phyloP scores from a whole-genome alignment of 164 flowering plant genomes.

The Magnolia sinica region DNA sequence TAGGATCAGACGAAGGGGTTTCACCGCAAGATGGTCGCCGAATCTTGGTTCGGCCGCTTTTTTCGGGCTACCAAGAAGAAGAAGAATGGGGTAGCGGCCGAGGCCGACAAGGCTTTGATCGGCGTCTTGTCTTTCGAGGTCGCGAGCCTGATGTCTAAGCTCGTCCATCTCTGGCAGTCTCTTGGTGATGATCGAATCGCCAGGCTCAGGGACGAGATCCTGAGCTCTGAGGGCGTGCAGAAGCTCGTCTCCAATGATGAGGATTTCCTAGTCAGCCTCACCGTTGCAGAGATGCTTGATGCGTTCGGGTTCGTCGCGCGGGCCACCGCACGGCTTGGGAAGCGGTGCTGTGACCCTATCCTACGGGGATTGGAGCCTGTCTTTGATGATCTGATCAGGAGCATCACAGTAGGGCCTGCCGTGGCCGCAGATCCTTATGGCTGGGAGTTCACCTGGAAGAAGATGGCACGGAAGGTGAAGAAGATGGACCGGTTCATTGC shows the following conservation, averaged over 20 bases:
- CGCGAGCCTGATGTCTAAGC: constrained; percentile 80
- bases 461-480: constrained; percentile 82
- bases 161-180: constrained; percentile 70
- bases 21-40: constrained; percentile 47
- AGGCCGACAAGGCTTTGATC: constrained; percentile 40
- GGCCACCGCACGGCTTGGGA: constrained; percentile 62
- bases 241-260: constrained; percentile 85
- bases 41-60: constrained; percentile 61
- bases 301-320: constrained; percentile 47
- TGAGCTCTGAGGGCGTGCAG: constrained; percentile 52
- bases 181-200: constrained; percentile 60
- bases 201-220: constrained; percentile 55
- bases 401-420: not conserved
- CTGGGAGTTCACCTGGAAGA: constrained; percentile 58
- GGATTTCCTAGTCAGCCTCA: constrained; percentile 43
- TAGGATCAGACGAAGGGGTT: constrained; percentile 5
- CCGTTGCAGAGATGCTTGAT: constrained; percentile 60
- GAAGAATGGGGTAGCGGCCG: constrained; percentile 20
- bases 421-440: constrained; percentile 32
- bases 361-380: constrained; percentile 60
- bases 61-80: constrained; percentile 29
- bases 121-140: constrained; percentile 86
- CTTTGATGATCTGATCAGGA: constrained; percentile 45
- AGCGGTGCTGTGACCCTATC: constrained; percentile 53
- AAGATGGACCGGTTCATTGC: constrained; percentile 72